phyloP scores from a whole-genome alignment of 805 yeast species.

The Clavispora fructus region DNA sequence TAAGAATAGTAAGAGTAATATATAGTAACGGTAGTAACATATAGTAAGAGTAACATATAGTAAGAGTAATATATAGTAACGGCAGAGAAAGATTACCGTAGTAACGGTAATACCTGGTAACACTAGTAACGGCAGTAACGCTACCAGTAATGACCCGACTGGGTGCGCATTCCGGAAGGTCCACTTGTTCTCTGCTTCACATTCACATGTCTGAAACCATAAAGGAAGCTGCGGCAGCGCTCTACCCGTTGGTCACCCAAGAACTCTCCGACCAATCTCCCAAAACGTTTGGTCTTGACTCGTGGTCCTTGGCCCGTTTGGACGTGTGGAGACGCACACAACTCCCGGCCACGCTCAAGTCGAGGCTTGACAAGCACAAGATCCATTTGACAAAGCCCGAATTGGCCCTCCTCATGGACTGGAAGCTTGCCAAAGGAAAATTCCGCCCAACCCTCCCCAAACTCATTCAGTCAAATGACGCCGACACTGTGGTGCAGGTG shows the following conservation, averaged over 20 bases:
- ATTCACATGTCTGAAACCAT: neutral
- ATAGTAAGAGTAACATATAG: too few species aligned
- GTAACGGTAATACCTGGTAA: too few species aligned
- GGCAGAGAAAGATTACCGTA: too few species aligned
- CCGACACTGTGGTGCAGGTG: constrained; percentile 19
- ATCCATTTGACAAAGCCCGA: constrained; percentile 34
- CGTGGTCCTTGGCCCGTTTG: constrained; percentile 27
- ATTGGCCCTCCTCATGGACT: constrained; percentile 39
- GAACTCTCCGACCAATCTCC: constrained; percentile 23
- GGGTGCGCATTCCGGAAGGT: too few species aligned
- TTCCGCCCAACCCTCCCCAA: constrained; percentile 42
- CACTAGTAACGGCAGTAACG: too few species aligned
- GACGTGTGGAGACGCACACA: constrained; percentile 32
- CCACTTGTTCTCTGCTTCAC: too few species aligned
- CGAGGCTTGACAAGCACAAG: constrained; percentile 17
- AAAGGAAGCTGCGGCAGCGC: constrained; percentile 5
- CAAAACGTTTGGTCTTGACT: constrained; percentile 20
- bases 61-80: too few species aligned
- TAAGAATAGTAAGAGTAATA: too few species aligned
- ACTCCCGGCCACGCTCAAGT: constrained; percentile 23
- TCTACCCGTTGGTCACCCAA: constrained; percentile 24
- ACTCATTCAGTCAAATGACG: constrained; percentile 34
- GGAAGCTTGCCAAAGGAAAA: constrained; percentile 41
- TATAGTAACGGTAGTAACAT: too few species aligned
- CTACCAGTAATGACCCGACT: too few species aligned